Percentiles rank a stretch among this genome's conserved stretches.
phyloP scores from a whole-genome alignment of 2,329 filamentous ascomycete genomes.

The Xylariaceae sp. region DNA sequence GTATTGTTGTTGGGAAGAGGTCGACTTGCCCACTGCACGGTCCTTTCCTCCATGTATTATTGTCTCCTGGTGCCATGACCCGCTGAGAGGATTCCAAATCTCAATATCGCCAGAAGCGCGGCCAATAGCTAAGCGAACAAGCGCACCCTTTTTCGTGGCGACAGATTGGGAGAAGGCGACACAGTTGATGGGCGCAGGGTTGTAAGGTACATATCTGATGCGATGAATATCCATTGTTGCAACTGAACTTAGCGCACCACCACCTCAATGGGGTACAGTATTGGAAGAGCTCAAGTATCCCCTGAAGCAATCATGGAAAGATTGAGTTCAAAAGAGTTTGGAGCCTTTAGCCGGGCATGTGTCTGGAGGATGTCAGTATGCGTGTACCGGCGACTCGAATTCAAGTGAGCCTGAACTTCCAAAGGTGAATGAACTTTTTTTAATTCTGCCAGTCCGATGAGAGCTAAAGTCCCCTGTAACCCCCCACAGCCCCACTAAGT shows the following conservation, averaged over 20 bases:
- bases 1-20: not conserved
- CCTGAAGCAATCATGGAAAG: not conserved
- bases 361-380: constrained; percentile 3
- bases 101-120: constrained; percentile 96
- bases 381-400: not conserved
- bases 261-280: constrained; percentile 7
- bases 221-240: constrained; percentile 89
- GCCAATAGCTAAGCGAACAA: constrained; percentile 83
- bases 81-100: constrained; percentile 90
- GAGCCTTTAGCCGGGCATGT: not conserved
- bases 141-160: constrained; percentile 59
- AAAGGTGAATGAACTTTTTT: constrained; percentile 26
- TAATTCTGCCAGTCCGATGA: constrained; percentile 28
- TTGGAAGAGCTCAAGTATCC: not conserved
- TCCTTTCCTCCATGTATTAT: constrained; percentile 84
- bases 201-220: constrained; percentile 93
- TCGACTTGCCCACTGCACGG: constrained; percentile 48
- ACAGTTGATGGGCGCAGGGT: constrained; percentile 89
- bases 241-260: constrained; percentile 1
- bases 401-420: constrained; percentile 1
- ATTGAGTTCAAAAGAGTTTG: not conserved
- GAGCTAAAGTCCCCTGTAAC: constrained; percentile 14
- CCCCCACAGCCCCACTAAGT: not conserved
- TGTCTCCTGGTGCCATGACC: constrained; percentile 88
- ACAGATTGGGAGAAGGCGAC: constrained; percentile 87